Base-by-base conservation (phyloP, 208 protist genomes). In the Sergeia podlipaevii region DNA sequence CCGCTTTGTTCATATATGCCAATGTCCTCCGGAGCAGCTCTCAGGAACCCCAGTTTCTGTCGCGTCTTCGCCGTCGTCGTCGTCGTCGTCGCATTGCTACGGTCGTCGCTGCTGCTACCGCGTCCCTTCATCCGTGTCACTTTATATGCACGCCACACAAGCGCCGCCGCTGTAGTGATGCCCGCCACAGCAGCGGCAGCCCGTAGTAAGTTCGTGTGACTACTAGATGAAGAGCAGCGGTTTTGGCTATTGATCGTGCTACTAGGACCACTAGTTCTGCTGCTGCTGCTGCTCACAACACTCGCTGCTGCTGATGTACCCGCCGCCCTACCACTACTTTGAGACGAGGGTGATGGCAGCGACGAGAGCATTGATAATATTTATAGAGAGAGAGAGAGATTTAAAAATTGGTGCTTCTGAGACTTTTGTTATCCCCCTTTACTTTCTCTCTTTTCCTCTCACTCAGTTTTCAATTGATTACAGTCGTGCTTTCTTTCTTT, bases 41-140 rank as follows among this genome's bases (percentile, higher is more conserved):
- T n/a, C n/a, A 65, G 64, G 6, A 51, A 37, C 28, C 52, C 49
- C 37, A 77, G 23, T 34, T 77, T 50, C 28, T 74, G 68, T 20
- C 39, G 52, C 26, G 48, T 53, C 45, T 18, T 26, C 18, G 48
- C 24, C 17, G 43, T 42, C n/a, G 34, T n/a, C 28, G 18, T 5
- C 17, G 33, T 8, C 42, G 7, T 23, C 10, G 39, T 3, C 10
- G 33, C 1, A 6, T 38, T 20, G 11, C 32, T 1, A 36, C 56
- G 2, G 42, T 27, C 5, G 41, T 46, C 6, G 38, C 65, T 2
- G 58, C 39, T 23, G 59, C 30, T 15, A 55, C 55, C 0, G 63
- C 55, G 17, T 58, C 21, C 0, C 8, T 42, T 3, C 56, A 29
- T 5, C 44, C 34, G 32, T 4, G 11, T 43, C 32, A 6, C 17